Evolutionary conservation across 768 basidiomycete species (phyloP).

Genomic region (Russula ochroleuca): DNA sequence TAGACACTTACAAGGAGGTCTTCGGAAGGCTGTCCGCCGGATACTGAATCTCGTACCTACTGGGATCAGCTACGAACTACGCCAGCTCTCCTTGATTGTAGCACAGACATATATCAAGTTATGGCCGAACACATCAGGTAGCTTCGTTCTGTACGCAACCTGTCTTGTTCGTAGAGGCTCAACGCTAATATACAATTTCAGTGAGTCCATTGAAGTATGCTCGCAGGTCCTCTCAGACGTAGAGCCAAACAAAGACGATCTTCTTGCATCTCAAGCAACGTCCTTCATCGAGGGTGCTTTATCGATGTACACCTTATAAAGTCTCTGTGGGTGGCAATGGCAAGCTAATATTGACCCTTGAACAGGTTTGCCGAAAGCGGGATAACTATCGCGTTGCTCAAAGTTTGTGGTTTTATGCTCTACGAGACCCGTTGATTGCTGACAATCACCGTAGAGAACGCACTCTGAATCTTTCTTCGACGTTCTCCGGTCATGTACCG

Average conservation of each 20-base stretch:
- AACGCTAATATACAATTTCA: conserved; percentile 29
- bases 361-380: conserved; percentile 56
- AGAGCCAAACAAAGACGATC: conserved; percentile 50
- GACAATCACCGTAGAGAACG: conserved; percentile 14
- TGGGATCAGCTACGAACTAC: conserved; percentile 61
- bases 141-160: conserved; percentile 49
- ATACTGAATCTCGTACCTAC: conserved; percentile 48
- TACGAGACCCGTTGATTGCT: not conserved
- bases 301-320: conserved; percentile 42
- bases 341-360: conserved; percentile 14
- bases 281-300: conserved; percentile 46
- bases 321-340: conserved; percentile 26
- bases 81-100: conserved; percentile 58
- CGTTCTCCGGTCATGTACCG: conserved; percentile 21
- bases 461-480: conserved; percentile 12
- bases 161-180: not conserved
- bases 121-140: conserved; percentile 51
- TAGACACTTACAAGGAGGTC: conserved; percentile 47
- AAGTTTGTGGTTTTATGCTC: conserved; percentile 38
- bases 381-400: conserved; percentile 53
- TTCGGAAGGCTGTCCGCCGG: conserved; percentile 51
- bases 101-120: conserved; percentile 59
- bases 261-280: conserved; percentile 53
- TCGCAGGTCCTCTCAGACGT: conserved; percentile 47
- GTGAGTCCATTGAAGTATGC: conserved; percentile 51